Conservation (phyloP, 2,329 filamentous ascomycete genomes). For the Microthyrium microscopicum region DNA sequence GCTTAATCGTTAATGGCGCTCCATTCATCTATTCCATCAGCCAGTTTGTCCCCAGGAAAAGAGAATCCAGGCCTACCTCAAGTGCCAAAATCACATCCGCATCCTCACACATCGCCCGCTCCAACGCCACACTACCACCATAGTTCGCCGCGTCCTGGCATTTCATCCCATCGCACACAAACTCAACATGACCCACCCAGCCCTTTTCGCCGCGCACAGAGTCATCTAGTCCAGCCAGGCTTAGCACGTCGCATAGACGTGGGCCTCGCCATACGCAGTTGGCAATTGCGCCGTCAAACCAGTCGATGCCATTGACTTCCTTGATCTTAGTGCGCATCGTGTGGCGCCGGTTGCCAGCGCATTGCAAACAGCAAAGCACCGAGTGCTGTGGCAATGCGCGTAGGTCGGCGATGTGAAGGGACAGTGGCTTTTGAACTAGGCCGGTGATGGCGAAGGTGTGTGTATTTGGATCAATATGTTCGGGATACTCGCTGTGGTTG, state of each 20-base stretch:
- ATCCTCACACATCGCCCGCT: slow-evolving; percentile 25
- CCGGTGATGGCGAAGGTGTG: slow-evolving; percentile 34
- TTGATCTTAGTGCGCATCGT: slow-evolving; percentile 43
- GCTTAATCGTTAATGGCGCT: slow-evolving; percentile 27
- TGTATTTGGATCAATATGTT: slow-evolving; percentile 24
- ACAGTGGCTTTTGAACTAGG: slow-evolving; percentile 26
- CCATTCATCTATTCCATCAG: slow-evolving; percentile 27
- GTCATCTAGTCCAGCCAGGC: slow-evolving; percentile 24
- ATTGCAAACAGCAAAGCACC: slow-evolving; percentile 41
- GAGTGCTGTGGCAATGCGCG: slow-evolving; percentile 34
- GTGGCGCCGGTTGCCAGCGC: slow-evolving; percentile 43
- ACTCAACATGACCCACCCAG: slow-evolving; percentile 32
- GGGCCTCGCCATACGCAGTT: slow-evolving; percentile 42
- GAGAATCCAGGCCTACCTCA: slow-evolving; percentile 19
- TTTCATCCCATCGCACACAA: slow-evolving; percentile 35
- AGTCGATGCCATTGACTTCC: slow-evolving; percentile 43
- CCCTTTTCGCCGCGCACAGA: slow-evolving; percentile 12
- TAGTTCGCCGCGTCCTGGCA: slow-evolving; percentile 43
- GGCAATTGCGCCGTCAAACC: slow-evolving; percentile 44
- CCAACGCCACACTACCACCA: slow-evolving; percentile 36
- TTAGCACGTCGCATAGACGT: slow-evolving; percentile 34
- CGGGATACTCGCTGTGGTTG: slow-evolving; percentile 39
- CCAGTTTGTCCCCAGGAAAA: slow-evolving; percentile 9
- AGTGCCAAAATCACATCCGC: slow-evolving; percentile 32
- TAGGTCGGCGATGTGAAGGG: slow-evolving; percentile 31